phyloP scores from a whole-genome alignment of 192 early-diverging fungal species.

The Backusella mclennaniae region DNA sequence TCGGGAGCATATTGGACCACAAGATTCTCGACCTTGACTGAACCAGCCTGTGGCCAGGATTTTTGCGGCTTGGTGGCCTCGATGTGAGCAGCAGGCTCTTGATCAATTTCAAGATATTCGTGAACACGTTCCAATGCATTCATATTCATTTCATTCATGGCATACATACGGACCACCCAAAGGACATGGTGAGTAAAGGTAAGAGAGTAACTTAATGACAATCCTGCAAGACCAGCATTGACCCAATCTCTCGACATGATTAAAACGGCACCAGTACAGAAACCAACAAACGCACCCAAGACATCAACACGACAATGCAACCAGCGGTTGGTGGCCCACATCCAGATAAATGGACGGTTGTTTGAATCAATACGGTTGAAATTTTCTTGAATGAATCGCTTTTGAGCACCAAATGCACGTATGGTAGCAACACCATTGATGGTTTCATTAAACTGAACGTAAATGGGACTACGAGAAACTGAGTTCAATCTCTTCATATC shows the following conservation, averaged over 20 bases:
- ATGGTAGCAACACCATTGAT: conserved; percentile 75
- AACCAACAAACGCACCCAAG: conserved; percentile 73
- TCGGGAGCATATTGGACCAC: conserved; percentile 80
- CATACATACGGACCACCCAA: conserved; percentile 81
- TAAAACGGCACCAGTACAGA: conserved; percentile 67
- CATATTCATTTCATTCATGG: conserved; percentile 84
- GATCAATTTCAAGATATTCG: conserved; percentile 81
- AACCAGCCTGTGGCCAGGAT: conserved; percentile 70
- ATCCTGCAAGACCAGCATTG: conserved; percentile 86
- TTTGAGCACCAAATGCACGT: conserved; percentile 77
- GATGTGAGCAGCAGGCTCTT: conserved; percentile 58
- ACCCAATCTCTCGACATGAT: conserved; percentile 48
- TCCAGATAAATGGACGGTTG: conserved; percentile 82
- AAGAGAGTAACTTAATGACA: conserved; percentile 80
- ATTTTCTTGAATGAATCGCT: conserved; percentile 61
- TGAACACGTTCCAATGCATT: conserved; percentile 85
- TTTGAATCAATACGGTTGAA: conserved; percentile 64
- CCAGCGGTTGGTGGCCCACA: conserved; percentile 89
- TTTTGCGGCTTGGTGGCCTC: not conserved
- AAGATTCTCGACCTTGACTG: conserved; percentile 66
- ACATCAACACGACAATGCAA: conserved; percentile 81
- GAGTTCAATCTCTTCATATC: conserved; percentile 90
- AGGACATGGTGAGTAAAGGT: conserved; percentile 79
- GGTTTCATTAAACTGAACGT: conserved; percentile 81
- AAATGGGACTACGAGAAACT: conserved; percentile 68